Base-by-base conservation (phyloP, 306 rosid species). In the Psophocarpus tetragonolobus region DNA sequence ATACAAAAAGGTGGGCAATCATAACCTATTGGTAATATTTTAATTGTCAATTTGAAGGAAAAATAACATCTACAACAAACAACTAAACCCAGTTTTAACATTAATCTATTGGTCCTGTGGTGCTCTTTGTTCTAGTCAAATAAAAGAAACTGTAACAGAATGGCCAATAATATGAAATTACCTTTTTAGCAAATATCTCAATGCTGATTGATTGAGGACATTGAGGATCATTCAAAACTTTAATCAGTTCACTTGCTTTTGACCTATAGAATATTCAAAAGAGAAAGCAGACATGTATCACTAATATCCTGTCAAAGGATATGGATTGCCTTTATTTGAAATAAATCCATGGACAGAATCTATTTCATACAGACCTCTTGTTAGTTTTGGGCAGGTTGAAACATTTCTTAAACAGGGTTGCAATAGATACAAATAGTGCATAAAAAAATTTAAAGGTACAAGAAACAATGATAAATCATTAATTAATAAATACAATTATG, bases 161-260 rank as follows among this genome's bases (percentile, higher is more conserved):
- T 60, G 36, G 6, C 29, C 60, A 78, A 74, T 45, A 38, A 27
- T 39, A 41, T 39, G 30, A 86, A 47, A 35, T 63, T 66, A 88
- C 98, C 97, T 87, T 92, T 77, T 86, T 92, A 36, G 89, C 92
- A 82, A 94, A 92, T 44, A 81, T 83, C 81, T 80, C 91, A 74
- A 72, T n/a, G 78, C 93, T 87, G 82, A 92, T 73, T 69, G 94
- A 82, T 71, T 79, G 96, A 27, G 96, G 98, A 75, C 86, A 86
- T 45, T 29, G 85, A 38, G 88, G 83, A 81, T 78, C 89, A 53
- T 76, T 83, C 63, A 94, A 79, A 82, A 90, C 84, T 80, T 87
- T 85, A 61, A 78, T 48, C 51, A 94, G 85, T 21, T 89, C 96
- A 21, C 23, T 62, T 20, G 96, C 89, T 85, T 92, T 94, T 75